phyloP scores from a whole-genome alignment of 257 asterid species.

The Leptodermis oblonga region DNA sequence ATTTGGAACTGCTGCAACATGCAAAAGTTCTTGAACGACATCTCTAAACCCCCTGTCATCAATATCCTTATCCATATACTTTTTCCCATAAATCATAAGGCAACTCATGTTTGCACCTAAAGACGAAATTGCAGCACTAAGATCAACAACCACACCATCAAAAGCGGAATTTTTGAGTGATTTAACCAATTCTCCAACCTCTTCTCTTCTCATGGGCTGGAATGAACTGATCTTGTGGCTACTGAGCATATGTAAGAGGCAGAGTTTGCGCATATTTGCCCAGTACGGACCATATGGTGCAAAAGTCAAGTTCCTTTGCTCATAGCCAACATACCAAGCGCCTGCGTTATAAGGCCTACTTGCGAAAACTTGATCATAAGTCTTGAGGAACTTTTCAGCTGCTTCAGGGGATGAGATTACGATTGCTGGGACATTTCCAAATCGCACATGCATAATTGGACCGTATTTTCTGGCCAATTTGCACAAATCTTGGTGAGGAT shows the following conservation, averaged over 20 bases:
- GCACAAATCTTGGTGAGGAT: constrained; percentile 19
- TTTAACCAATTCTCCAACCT: constrained; percentile 17
- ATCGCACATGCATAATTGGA: constrained; percentile 19
- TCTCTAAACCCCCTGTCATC: constrained; percentile 16
- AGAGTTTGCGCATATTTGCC: constrained; percentile 21
- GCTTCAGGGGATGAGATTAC: constrained; percentile 24
- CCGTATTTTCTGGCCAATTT: constrained; percentile 21
- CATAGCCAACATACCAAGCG: constrained; percentile 11
- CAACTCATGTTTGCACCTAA: constrained; percentile 23
- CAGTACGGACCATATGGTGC: constrained; percentile 21
- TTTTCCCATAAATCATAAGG: constrained; percentile 27
- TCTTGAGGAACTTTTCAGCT: constrained; percentile 20
- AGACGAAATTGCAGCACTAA: constrained; percentile 16
- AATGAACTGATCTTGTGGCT: constrained; percentile 14
- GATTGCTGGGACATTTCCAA: constrained; percentile 18
- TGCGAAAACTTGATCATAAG: constrained; percentile 22
- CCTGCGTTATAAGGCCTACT: constrained; percentile 17
- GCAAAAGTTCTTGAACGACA: constrained; percentile 13
- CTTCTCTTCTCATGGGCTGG: constrained; percentile 22
- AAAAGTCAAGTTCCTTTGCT: constrained; percentile 18
- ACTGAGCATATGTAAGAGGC: constrained; percentile 15
- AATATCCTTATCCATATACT: constrained; percentile 17
- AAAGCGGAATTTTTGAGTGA: constrained; percentile 14
- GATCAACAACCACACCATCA: constrained; percentile 11
- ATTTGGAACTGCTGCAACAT: constrained; percentile 14